A percentile compares a stretch with the other conserved stretches of the same genome.
phyloP scores from a whole-genome alignment of 202 grass and related monocot genomes.

The Panicum virgatum region DNA sequence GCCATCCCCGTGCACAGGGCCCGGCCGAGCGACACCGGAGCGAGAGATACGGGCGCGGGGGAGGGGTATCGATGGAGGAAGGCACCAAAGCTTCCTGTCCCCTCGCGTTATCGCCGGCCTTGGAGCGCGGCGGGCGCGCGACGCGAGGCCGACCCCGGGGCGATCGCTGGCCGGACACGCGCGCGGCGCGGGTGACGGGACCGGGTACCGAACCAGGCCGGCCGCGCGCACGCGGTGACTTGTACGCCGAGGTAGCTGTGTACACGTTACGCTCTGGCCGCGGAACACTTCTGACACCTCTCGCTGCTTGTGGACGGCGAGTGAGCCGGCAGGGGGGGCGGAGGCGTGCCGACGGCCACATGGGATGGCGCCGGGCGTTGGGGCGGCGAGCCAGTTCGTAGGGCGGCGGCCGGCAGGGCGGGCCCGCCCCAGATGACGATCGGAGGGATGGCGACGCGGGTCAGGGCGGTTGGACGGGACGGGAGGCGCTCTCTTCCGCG shows the following conservation, averaged over 20 bases:
- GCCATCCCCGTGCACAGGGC: slow-evolving; percentile 43
- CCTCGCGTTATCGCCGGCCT: background rate
- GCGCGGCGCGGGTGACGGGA: slow-evolving; percentile 3
- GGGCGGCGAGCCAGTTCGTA: slow-evolving; percentile 1
- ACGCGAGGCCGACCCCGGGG: background rate
- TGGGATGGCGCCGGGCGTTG: background rate
- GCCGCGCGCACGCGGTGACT: slow-evolving; percentile 4
- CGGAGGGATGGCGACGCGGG: background rate
- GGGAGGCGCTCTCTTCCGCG: background rate
- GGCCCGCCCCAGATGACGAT: background rate
- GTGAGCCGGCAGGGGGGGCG: too few relatives aligned
- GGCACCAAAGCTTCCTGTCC: slow-evolving; percentile 33
- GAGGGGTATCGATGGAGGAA: background rate
- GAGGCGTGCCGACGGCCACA: slow-evolving; percentile 24
- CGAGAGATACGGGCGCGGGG: background rate
- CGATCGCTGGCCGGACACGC: background rate
- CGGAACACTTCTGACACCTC: too few relatives aligned
- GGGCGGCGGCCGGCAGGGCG: background rate
- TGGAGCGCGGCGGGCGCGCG: background rate
- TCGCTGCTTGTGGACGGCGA: too few relatives aligned
- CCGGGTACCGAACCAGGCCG: slow-evolving; percentile 5
- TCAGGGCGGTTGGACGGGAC: slow-evolving; percentile 6
- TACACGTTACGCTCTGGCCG: background rate
- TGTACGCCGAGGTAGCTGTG: slow-evolving; percentile 27
- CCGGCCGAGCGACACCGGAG: slow-evolving; percentile 12